These are phyloP conservation scores for Teratosphaeria epicoccoides DNA, from an alignment of 2,329 filamentous ascomycete species.

Conservation along the genomic window DNA sequence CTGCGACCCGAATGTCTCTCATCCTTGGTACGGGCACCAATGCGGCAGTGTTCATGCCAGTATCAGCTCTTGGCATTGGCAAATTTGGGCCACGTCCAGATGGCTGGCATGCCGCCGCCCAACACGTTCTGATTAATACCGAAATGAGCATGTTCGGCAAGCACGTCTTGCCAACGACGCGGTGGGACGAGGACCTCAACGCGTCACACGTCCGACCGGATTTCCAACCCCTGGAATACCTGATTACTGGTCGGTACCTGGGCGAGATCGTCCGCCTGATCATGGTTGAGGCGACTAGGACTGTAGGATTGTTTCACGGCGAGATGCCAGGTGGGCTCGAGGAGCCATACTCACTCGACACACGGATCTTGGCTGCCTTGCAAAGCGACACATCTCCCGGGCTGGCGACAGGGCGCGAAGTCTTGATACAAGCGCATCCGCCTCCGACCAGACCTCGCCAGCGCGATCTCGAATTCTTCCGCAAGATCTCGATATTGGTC, in stretches of 20 bases:
- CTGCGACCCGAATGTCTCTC: slow-evolving; percentile 50
- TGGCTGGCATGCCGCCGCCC: slow-evolving; percentile 46
- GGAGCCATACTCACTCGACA: slow-evolving; percentile 50
- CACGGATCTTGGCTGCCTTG: slow-evolving; percentile 47
- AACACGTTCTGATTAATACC: slow-evolving; percentile 54
- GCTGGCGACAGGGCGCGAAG: slow-evolving; percentile 30
- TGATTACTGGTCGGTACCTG: slow-evolving; percentile 53
- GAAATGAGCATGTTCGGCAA: slow-evolving; percentile 58
- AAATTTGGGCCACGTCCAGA: slow-evolving; percentile 48
- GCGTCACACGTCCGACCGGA: slow-evolving; percentile 46
- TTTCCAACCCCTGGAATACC: slow-evolving; percentile 56
- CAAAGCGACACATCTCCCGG: slow-evolving; percentile 36
- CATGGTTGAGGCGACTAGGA: slow-evolving; percentile 48
- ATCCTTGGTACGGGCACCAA: slow-evolving; percentile 58
- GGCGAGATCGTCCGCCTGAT: slow-evolving; percentile 54
- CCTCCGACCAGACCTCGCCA: slow-evolving; percentile 32
- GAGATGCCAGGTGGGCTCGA: slow-evolving; percentile 43
- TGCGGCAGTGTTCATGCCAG: slow-evolving; percentile 51
- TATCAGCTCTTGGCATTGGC: slow-evolving; percentile 39
- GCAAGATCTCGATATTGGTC: slow-evolving; percentile 42
- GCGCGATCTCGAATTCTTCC: slow-evolving; percentile 40
- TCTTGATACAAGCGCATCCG: slow-evolving; percentile 43
- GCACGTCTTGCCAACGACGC: slow-evolving; percentile 46
- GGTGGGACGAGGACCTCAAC: slow-evolving; percentile 53
- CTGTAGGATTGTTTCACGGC: slow-evolving; percentile 46